Base-by-base conservation (phyloP, 768 basidiomycete species). In the Naganishia onofrii region DNA sequence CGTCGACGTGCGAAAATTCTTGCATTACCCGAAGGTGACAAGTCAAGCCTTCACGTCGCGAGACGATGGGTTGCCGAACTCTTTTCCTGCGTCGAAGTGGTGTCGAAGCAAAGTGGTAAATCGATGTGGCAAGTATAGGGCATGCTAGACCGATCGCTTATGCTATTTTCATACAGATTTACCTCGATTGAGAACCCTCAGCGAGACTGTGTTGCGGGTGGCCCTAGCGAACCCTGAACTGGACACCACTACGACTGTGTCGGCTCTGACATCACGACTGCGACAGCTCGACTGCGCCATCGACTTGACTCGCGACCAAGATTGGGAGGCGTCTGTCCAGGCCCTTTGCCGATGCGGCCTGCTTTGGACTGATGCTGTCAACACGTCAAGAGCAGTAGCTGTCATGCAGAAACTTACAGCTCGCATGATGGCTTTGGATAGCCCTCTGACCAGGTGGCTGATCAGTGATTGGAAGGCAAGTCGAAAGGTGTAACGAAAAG, bases 51-150 rank as follows among this genome's bases (percentile, higher is more conserved):
- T 8, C 26, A 63, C 38, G 26, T 63, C 26, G 42, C 60, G 38
- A 63, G 60, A 29, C 21, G 60, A 63, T 63, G 60, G 60, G 42
- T 63, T 7, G 38, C 60, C 9, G 60, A 63, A 42, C 60, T 63
- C 38, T 63, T 19, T 12, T 46, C 60, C 6, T 63, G 60, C 38
- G 38, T 44, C 0, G 60, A 63, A 42, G 13, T 63, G 38, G 42
- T 63, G 15, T 63, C 60, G 23, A 13, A 44, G 38, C 60, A 63
- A 7, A 63, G 60, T 63, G 60, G 60, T 63, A 36, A 42, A 42
- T 44, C n/a, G 2, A 12, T 26, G n/a, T n/a, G n/a, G n/a, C n/a
- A n/a, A n/a, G n/a, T n/a, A n/a, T 13, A 36, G 9, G 2, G 60
- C 9, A 26, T 63, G 21, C 44, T 7, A n/a, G n/a, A n/a, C n/a